Conservation (phyloP, 106 monocot species). For the Ottelia alismoides region DNA sequence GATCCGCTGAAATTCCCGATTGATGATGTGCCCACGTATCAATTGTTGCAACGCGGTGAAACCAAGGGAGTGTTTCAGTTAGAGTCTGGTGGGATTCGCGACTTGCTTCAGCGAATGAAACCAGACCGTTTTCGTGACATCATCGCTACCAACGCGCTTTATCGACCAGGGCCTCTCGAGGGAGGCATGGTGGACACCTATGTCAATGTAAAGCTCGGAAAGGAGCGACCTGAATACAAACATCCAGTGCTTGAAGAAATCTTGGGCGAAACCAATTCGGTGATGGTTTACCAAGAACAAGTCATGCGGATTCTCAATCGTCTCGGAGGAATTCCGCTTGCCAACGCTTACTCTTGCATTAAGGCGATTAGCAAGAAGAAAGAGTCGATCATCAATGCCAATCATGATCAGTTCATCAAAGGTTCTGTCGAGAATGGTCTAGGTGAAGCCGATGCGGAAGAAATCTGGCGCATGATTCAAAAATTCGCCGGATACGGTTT, state of each 20-base stretch:
- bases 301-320: neutral
- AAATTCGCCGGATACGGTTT: neutral
- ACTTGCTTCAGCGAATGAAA: neutral
- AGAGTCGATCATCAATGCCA: neutral
- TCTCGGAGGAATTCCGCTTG: neutral
- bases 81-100: neutral
- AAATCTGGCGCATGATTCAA: neutral
- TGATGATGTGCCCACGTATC: neutral
- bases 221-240: neutral
- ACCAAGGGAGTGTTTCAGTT: neutral
- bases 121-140: neutral
- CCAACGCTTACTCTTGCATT: no score
- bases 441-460: neutral
- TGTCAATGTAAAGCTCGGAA: neutral
- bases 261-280: neutral
- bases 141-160: neutral
- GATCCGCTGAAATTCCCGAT: no score
- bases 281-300: neutral
- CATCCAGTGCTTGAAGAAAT: neutral
- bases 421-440: neutral
- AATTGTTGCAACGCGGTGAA: neutral
- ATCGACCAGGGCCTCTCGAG: neutral
- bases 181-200: neutral
- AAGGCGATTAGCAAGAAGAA: neutral
- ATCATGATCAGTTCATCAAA: neutral